Base-by-base conservation (phyloP, 805 yeast species). In the Clavispora phyllophila region DNA sequence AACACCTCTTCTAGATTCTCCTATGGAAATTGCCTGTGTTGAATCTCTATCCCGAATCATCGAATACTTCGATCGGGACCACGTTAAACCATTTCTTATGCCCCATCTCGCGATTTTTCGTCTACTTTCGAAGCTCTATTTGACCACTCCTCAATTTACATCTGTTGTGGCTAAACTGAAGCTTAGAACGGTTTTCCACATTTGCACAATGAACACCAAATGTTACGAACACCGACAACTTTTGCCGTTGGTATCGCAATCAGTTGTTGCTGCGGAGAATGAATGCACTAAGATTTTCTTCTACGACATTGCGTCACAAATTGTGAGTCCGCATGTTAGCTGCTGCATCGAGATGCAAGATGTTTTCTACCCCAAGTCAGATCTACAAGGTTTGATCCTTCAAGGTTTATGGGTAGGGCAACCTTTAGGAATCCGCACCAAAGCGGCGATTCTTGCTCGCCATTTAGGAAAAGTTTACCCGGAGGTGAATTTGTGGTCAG, bases 341-440 rank as follows among this genome's bases (percentile, higher is more conserved):
- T 51, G 55, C 37, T 51, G 55, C 29, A 15, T 51, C n/a, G 43
- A 37, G 25, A 35, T 46, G 20, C 50, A 47, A 23, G 51, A 51
- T 28, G 37, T 51, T 5, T 49, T 47, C 38, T 37, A 49, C 29
- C 40, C 46, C 26, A 43, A 38, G 20, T 49, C 53, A 17, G 40
- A 41, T 12, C 39, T 51, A 24, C 50, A 47, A 23, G 40, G 41
- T 35, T 46, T 51, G 17, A 43, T 51, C 19, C 41, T 44, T 15
- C 46, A 41, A 14, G 53, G 55, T 6, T 41, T 50, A n/a, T 44
- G 48, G 47, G 42, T 48, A 6, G 51, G 40, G 7, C 53, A 48
- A 35, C 46, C 50, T 2, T 39, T 36, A 10, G 23, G 40, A 4
- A 49, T 50, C 7, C 40, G 44, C 26, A 43, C 46, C 22, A 44